Evolutionary conservation across 1,284 basidiomycete species (phyloP).

Genomic region (Ustilago sp.): DNA sequence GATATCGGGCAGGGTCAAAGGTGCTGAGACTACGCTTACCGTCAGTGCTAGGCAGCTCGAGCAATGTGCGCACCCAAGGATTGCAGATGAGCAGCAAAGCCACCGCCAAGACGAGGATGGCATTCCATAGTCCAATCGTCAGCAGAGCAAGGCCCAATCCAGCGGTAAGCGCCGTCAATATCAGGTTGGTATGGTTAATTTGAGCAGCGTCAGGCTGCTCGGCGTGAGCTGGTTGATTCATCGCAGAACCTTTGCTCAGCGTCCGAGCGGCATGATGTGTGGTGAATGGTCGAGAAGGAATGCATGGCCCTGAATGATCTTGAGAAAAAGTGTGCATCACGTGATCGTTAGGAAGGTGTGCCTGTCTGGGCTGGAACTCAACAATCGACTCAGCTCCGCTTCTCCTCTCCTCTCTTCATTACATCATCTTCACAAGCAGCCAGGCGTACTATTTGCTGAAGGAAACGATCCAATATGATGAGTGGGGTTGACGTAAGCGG

Average conservation of each 20-base stretch:
- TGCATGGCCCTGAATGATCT: not conserved
- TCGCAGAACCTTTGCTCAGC: conserved; percentile 1
- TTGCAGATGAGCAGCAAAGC: conserved; percentile 55
- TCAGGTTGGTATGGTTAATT: conserved; percentile 27
- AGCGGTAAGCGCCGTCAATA: conserved; percentile 32
- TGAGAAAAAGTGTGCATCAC: not conserved
- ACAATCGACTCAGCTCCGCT: too few species aligned
- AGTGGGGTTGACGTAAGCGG: too few species aligned
- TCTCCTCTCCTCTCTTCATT: too few species aligned
- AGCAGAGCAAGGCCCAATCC: conserved; percentile 38
- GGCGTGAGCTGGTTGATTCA: conserved; percentile 11
- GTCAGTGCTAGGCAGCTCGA: conserved; percentile 50
- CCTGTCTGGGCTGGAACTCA: too few species aligned
- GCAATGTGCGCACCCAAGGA: conserved; percentile 62
- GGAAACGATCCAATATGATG: too few species aligned
- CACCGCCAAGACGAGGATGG: conserved; percentile 34
- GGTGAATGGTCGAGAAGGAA: not conserved
- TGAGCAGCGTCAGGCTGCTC: conserved; percentile 14
- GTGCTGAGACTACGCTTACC: conserved; percentile 30
- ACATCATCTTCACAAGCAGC: too few species aligned
- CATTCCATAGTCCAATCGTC: conserved; percentile 40
- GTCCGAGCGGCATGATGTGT: not conserved
- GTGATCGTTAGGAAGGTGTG: too few species aligned
- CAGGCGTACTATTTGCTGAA: too few species aligned
- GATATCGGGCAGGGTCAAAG: conserved; percentile 46